Evolutionary conservation across 345 rosid species (phyloP), one percentile per base, ranked within the genome.

Genomic region (Xanthoceras sorbifolium): DNA sequence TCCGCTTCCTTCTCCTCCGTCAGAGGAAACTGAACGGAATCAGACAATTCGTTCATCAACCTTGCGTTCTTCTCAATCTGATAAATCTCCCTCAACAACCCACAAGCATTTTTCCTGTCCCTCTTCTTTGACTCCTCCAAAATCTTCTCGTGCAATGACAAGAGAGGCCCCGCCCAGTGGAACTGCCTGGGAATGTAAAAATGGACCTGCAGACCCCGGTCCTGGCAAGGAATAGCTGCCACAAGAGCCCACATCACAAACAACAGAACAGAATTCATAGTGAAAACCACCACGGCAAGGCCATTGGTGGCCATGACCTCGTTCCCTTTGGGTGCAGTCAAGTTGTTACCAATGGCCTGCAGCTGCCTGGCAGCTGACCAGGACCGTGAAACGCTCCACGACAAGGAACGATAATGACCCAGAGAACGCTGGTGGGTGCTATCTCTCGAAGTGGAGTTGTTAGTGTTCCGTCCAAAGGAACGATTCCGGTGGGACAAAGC

Each of bases 351-450:
- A 26, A 96, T 86, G 0, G 97, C 93, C 82, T 90, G 97, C 34
- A 96, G 84, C 85, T 93, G 97, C 87, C 86, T 88, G 0, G 99
- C 90, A 5, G 99, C 99, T 0, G 99, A 96, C 99, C 99, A 96
- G 0, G 99, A 92, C 84, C 97, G 82, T 3, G 99, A 96, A 6
- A 96, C 97, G 69, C 98, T 96, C 99, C 99, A 93, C 0, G 99
- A 95, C 57, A 93, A 82, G 8, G 99, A 96, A 69, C 98, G 76
- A 77, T 89, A 92, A 84, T 92, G 97, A n/a, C 89, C 94, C 1
- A 87, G 32, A 15, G 80, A 63, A 31, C 83, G 85, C 5, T 81
- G 84, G 29, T 83, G 82, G 82, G 17, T 67, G 84, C 50, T 86
- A 90, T 77, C 61, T 84, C 3, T 18, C 0, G 55, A 50, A 18